phyloP scores from a whole-genome alignment of 2,329 filamentous ascomycete species.

The Fusarium concolor region DNA sequence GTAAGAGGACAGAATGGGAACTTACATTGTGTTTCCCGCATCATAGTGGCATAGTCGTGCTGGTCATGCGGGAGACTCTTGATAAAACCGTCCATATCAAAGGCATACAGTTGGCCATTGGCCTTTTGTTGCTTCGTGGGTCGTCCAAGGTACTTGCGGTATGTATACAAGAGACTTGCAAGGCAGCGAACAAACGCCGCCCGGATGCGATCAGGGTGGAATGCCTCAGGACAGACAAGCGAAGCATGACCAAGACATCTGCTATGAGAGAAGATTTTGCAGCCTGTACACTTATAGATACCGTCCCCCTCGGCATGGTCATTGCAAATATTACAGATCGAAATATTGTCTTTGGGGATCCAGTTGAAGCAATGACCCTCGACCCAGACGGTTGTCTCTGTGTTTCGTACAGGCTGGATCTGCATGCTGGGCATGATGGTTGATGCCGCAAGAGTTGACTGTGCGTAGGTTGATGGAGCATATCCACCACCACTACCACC shows the following conservation, averaged over 20 bases:
- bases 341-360: constrained; percentile 67
- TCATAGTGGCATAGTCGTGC: constrained; percentile 72
- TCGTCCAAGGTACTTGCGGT: constrained; percentile 71
- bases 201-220: constrained; percentile 70
- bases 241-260: constrained; percentile 72
- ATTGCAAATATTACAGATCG: constrained; percentile 79
- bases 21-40: constrained; percentile 75
- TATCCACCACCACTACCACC: constrained; percentile 65
- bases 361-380: constrained; percentile 85
- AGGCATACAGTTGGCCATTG: constrained; percentile 70
- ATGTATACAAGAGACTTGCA: constrained; percentile 74
- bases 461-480: constrained; percentile 85
- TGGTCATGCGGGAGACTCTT: constrained; percentile 74
- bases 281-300: constrained; percentile 79
- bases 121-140: constrained; percentile 70
- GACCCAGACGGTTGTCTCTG: constrained; percentile 83
- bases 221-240: constrained; percentile 72
- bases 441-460: constrained; percentile 86
- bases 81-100: constrained; percentile 74
- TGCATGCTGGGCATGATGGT: constrained; percentile 89
- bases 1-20: constrained; percentile 2
- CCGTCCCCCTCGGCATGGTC: constrained; percentile 79
- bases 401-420: constrained; percentile 81
- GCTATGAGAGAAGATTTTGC: constrained; percentile 67
- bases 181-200: constrained; percentile 74